phyloP scores from a whole-genome alignment of 371 early-diverging fungal genomes.

The Rozella allomycis region DNA sequence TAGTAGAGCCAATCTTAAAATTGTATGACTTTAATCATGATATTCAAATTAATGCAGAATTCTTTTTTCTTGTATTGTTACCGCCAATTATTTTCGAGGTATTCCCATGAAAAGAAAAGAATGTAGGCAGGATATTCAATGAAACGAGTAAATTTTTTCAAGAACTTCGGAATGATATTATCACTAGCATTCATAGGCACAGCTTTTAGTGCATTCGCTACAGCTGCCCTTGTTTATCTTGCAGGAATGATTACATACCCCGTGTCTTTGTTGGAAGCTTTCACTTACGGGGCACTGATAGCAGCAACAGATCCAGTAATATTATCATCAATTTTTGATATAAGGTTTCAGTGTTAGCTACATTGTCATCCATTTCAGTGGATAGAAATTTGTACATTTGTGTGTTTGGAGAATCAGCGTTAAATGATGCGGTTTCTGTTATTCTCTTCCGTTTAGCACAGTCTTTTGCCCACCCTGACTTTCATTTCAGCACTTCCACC shows the following conservation, averaged over 20 bases:
- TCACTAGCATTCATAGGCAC: slow-evolving; percentile 82
- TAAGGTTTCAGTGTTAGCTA: slow-evolving; percentile 79
- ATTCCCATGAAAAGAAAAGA: too few relatives aligned
- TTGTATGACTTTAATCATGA: too few relatives aligned
- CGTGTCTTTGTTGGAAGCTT: slow-evolving; percentile 53
- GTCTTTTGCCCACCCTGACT: slow-evolving; percentile 26
- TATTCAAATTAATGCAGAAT: slow-evolving; percentile 22
- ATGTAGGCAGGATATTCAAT: slow-evolving; percentile 24
- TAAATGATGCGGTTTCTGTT: slow-evolving; percentile 88
- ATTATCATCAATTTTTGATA: too few relatives aligned
- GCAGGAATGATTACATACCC: slow-evolving; percentile 9
- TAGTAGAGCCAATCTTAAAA: too few relatives aligned
- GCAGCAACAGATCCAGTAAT: slow-evolving; percentile 92
- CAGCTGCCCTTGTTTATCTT: slow-evolving; percentile 36
- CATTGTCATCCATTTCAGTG: slow-evolving; percentile 70
- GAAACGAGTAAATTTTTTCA: slow-evolving; percentile 48
- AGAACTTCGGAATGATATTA: slow-evolving; percentile 63
- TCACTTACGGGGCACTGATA: slow-evolving; percentile 74
- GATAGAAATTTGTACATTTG: slow-evolving; percentile 76
- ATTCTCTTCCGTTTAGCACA: slow-evolving; percentile 46
- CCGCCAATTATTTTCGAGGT: slow-evolving; percentile 36
- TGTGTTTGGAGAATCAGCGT: slow-evolving; percentile 76
- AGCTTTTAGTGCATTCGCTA: slow-evolving; percentile 60
- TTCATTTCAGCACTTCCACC: slow-evolving; percentile 36
- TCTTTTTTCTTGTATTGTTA: slow-evolving; percentile 30